Conservation (phyloP, 116 monocot genomes). For the Papilionanthe hybrid region DNA sequence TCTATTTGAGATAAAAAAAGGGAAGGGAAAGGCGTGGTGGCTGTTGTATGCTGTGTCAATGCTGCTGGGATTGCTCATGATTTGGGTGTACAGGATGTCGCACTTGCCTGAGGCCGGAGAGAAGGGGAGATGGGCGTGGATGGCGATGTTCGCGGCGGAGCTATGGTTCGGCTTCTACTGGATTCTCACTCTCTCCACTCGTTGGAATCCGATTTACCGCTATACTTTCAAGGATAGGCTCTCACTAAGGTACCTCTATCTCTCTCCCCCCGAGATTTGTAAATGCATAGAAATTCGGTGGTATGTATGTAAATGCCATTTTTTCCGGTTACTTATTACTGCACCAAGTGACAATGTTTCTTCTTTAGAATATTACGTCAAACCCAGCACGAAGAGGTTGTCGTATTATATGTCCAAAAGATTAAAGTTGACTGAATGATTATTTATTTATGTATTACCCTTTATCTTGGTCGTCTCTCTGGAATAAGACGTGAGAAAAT, state of each 20-base stretch:
- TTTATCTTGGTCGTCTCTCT: too few relatives aligned
- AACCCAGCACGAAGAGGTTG: too few relatives aligned
- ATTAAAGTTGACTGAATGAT: too few relatives aligned
- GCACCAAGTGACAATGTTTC: too few relatives aligned
- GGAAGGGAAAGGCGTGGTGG: conserved; percentile 19
- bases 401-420: too few relatives aligned
- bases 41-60: conserved; percentile 28
- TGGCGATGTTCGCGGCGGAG: conserved; percentile 32
- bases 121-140: conserved; percentile 47
- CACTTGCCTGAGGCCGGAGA: conserved; percentile 15
- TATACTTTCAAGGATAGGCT: conserved; percentile 49
- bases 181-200: conserved; percentile 48
- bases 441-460: too few relatives aligned
- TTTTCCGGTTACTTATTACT: too few relatives aligned
- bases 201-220: conserved; percentile 49
- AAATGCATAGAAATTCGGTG: too few relatives aligned
- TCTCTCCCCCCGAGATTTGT: neutral
- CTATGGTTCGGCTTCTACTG: conserved; percentile 66
- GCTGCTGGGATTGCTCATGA: conserved; percentile 16
- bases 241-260: conserved; percentile 31
- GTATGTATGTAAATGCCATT: too few relatives aligned
- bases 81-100: conserved; percentile 36
- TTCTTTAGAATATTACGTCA: too few relatives aligned
- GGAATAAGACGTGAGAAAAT: too few relatives aligned
- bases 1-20: conserved; percentile 38